phyloP scores from a whole-genome alignment of 768 basidiomycete species.

The Mycena chlorophos region DNA sequence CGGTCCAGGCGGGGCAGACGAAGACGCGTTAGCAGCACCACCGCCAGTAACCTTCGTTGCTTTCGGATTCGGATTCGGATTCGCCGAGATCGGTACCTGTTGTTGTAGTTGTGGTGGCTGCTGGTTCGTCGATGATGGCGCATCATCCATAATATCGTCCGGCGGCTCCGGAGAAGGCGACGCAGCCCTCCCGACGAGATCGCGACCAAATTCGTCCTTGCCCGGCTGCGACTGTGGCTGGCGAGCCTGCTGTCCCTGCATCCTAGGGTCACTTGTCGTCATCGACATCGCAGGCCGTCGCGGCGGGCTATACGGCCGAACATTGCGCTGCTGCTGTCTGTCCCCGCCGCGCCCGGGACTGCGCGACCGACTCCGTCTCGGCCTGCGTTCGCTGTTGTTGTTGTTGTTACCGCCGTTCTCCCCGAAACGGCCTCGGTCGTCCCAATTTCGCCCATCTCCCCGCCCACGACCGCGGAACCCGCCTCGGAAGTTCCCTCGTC shows the following conservation, averaged over 20 bases:
- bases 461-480: slow-evolving; percentile 61
- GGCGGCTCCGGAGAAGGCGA: slow-evolving; percentile 41
- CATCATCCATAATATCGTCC: slow-evolving; percentile 1
- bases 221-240: slow-evolving; percentile 34
- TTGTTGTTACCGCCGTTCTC: slow-evolving; percentile 47
- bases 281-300: slow-evolving; percentile 41
- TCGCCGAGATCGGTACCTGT: not conserved
- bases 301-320: slow-evolving; percentile 63
- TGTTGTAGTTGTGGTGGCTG: not conserved
- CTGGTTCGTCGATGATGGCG: not conserved
- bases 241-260: slow-evolving; percentile 28
- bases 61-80: too few species aligned
- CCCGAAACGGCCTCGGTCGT: slow-evolving; percentile 58
- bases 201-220: slow-evolving; percentile 87
- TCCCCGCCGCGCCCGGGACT: slow-evolving; percentile 55
- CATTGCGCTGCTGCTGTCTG: slow-evolving; percentile 51
- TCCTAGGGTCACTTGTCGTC: slow-evolving; percentile 23
- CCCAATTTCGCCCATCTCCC: slow-evolving; percentile 52
- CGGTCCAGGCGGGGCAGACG: slow-evolving; percentile 27
- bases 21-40: not conserved
- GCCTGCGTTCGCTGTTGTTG: too few species aligned
- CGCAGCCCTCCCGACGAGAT: slow-evolving; percentile 63
- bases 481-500: slow-evolving; percentile 56
- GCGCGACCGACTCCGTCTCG: slow-evolving; percentile 70
- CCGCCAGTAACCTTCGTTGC: not conserved